Percentiles rank a stretch among this genome's conserved stretches.
Evolutionary conservation across 2,329 filamentous ascomycete genomes (phyloP).

Genomic region (Epichloe typhina): DNA sequence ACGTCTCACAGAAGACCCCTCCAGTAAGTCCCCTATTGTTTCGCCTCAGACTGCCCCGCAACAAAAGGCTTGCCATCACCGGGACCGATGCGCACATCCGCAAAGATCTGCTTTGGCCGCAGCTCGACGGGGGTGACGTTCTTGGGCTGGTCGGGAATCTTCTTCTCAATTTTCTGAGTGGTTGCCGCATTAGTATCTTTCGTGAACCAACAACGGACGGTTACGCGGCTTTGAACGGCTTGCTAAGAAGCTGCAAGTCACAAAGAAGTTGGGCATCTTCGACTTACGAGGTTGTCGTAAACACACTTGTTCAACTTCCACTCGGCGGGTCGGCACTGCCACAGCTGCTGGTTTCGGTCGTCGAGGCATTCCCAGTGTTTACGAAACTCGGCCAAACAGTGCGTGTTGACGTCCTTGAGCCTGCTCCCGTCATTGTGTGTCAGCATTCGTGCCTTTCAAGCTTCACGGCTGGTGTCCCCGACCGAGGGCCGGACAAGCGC

Average conservation of each 20-base stretch:
- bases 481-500: no score
- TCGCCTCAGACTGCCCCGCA: slow-evolving; percentile 21
- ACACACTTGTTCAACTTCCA: slow-evolving; percentile 90
- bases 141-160: slow-evolving; percentile 59
- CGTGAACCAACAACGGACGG: neutral
- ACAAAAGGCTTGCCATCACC: slow-evolving; percentile 31
- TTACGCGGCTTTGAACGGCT: neutral
- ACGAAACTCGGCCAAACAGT: slow-evolving; percentile 83
- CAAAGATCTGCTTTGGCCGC: slow-evolving; percentile 49
- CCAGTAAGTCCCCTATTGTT: slow-evolving; percentile 18
- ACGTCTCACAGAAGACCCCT: slow-evolving; percentile 5
- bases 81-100: slow-evolving; percentile 35
- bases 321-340: slow-evolving; percentile 83
- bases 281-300: slow-evolving; percentile 75
- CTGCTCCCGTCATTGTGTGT: slow-evolving; percentile 29
- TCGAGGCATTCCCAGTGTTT: slow-evolving; percentile 93
- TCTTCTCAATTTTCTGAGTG: slow-evolving; percentile 66
- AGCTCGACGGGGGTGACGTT: slow-evolving; percentile 62
- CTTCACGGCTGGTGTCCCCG: no score
- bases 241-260: neutral
- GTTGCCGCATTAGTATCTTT: neutral
- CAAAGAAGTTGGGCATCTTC: slow-evolving; percentile 22
- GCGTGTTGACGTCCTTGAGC: slow-evolving; percentile 88
- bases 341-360: slow-evolving; percentile 94
- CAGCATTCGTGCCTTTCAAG: slow-evolving; percentile 1